Conservation (phyloP, 805 yeast genomes). For the Cephaloascus albidus region DNA sequence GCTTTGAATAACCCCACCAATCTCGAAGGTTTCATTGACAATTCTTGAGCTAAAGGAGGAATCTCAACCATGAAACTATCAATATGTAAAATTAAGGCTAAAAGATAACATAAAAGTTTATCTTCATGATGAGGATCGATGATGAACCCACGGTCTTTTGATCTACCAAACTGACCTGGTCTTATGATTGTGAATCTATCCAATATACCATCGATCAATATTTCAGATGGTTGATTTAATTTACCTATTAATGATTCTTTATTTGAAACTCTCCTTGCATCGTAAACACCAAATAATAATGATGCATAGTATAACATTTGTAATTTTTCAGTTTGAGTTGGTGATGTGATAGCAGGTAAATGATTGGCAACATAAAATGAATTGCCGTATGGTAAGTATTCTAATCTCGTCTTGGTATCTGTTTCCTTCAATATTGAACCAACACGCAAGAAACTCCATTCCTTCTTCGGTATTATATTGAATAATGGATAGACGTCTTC, state of each 20-base stretch:
- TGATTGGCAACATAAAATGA: slow-evolving; percentile 48
- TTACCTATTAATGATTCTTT: slow-evolving; percentile 52
- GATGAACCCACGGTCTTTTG: slow-evolving; percentile 67
- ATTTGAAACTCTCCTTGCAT: slow-evolving; percentile 52
- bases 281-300: slow-evolving; percentile 70
- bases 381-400: slow-evolving; percentile 51
- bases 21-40: slow-evolving; percentile 71
- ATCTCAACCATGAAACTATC: slow-evolving; percentile 69
- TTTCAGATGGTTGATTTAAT: slow-evolving; percentile 65
- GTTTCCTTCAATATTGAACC: slow-evolving; percentile 48
- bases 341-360: slow-evolving; percentile 23
- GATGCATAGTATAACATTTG: slow-evolving; percentile 77
- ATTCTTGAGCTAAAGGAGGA: slow-evolving; percentile 76
- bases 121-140: slow-evolving; percentile 88
- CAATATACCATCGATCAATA: slow-evolving; percentile 61
- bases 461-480: slow-evolving; percentile 60
- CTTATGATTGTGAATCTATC: slow-evolving; percentile 61
- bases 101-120: slow-evolving; percentile 69
- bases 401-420: slow-evolving; percentile 40
- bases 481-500: slow-evolving; percentile 75
- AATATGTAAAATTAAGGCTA: slow-evolving; percentile 65
- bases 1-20: slow-evolving; percentile 63
- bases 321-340: slow-evolving; percentile 43
- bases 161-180: slow-evolving; percentile 58
- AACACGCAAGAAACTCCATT: slow-evolving; percentile 55